Conservation (phyloP, 23 red algal genomes). For the Cyanidiococcus yangmingshanensis region DNA sequence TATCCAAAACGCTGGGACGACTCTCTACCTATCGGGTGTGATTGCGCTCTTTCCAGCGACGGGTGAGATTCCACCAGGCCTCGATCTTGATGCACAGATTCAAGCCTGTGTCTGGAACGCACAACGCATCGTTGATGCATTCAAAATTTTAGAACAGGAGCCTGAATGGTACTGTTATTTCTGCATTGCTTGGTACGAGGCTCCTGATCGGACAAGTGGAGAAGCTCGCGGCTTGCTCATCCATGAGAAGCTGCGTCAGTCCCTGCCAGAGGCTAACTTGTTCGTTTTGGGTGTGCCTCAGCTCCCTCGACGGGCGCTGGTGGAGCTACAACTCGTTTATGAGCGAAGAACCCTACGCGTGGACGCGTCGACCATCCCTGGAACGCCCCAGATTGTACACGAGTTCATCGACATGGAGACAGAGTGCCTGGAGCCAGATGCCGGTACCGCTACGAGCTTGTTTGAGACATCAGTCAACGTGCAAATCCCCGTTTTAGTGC, state of each 20-base stretch:
- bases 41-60: constrained; percentile 50
- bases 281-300: not conserved
- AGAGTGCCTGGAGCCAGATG: not conserved
- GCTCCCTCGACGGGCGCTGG: not conserved
- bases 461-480: not conserved
- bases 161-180: not conserved
- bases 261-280: not conserved
- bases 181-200: not conserved
- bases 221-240: not conserved
- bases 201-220: not conserved
- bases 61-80: constrained; percentile 28
- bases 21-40: constrained; percentile 57
- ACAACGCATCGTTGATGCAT: constrained; percentile 40
- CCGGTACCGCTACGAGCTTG: not conserved
- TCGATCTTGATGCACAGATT: constrained; percentile 28
- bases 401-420: not conserved
- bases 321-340: constrained; percentile 12
- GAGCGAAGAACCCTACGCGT: not conserved
- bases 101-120: constrained; percentile 49
- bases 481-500: not conserved
- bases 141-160: not conserved
- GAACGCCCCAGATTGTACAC: not conserved
- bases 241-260: not conserved
- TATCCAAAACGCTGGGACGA: constrained; percentile 19
- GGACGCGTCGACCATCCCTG: not conserved